Percentiles rank a stretch among this genome's conserved stretches.
Conservation (phyloP, 1,139 yeast species). For the Sugiyamaella xylanicola region DNA sequence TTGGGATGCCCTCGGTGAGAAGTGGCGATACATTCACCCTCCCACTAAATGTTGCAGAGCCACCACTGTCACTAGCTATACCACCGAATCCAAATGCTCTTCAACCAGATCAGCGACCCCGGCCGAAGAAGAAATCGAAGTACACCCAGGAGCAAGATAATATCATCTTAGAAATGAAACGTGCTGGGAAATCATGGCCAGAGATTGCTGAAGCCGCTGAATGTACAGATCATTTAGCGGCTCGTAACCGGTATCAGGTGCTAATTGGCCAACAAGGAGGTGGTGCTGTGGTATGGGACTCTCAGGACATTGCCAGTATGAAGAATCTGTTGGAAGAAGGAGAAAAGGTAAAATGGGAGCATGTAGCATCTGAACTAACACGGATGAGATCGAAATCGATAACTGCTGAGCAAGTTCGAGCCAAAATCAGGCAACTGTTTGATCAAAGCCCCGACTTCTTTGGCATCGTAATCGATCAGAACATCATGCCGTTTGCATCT, state of each 20-base stretch:
- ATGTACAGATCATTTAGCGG: slow-evolving; percentile 71
- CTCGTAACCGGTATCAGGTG: slow-evolving; percentile 77
- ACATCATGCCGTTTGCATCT: slow-evolving; percentile 12
- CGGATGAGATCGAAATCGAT: slow-evolving; percentile 60
- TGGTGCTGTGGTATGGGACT: slow-evolving; percentile 65
- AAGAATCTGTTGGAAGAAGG: slow-evolving; percentile 63
- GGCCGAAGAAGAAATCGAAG: slow-evolving; percentile 64
- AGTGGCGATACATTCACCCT: slow-evolving; percentile 20
- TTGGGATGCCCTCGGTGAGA: slow-evolving; percentile 25
- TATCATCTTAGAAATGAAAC: slow-evolving; percentile 61
- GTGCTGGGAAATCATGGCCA: slow-evolving; percentile 68
- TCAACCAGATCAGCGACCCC: slow-evolving; percentile 47
- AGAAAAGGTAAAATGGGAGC: slow-evolving; percentile 71
- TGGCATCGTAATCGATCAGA: slow-evolving; percentile 46
- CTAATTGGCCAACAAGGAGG: slow-evolving; percentile 84
- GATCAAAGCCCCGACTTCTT: slow-evolving; percentile 59
- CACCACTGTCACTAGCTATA: slow-evolving; percentile 40
- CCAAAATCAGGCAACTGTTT: slow-evolving; percentile 56
- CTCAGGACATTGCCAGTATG: slow-evolving; percentile 57
- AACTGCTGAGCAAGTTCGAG: slow-evolving; percentile 58
- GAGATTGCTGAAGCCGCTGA: slow-evolving; percentile 70
- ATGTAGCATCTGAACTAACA: slow-evolving; percentile 61
- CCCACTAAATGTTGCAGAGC: slow-evolving; percentile 40
- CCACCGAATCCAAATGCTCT: slow-evolving; percentile 44
- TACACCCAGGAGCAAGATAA: slow-evolving; percentile 70